Evolutionary conservation across 371 early-diverging fungal genomes (phyloP).

Genomic region (Saksenaea oblongispora): DNA sequence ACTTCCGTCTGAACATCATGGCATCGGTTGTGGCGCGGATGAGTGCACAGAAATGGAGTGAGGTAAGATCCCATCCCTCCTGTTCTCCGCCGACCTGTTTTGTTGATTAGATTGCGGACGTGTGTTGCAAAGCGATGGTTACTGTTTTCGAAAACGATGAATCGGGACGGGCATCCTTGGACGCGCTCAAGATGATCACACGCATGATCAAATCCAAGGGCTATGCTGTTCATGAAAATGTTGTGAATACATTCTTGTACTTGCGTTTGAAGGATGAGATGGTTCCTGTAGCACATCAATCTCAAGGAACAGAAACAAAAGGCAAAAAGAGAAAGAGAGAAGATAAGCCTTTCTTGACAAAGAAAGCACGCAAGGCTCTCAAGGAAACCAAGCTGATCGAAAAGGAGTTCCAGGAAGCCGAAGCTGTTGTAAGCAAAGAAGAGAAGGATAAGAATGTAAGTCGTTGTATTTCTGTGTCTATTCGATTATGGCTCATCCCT

Average conservation of each 20-base stretch:
- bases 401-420: slow-evolving; percentile 82
- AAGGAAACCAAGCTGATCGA: slow-evolving; percentile 77
- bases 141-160: slow-evolving; percentile 83
- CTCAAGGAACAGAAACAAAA: slow-evolving; percentile 44
- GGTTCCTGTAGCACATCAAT: slow-evolving; percentile 35
- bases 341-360: slow-evolving; percentile 72
- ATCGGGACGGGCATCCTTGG: slow-evolving; percentile 82
- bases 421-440: slow-evolving; percentile 75
- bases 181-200: slow-evolving; percentile 81
- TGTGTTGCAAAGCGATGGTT: slow-evolving; percentile 76
- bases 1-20: slow-evolving; percentile 88
- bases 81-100: background rate
- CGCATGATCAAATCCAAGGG: slow-evolving; percentile 82
- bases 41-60: slow-evolving; percentile 56
- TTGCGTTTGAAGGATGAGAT: slow-evolving; percentile 82
- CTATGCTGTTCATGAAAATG: slow-evolving; percentile 73
- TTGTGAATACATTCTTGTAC: slow-evolving; percentile 73
- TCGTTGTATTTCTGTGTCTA: background rate
- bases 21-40: slow-evolving; percentile 76
- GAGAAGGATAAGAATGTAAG: slow-evolving; percentile 70
- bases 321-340: slow-evolving; percentile 47
- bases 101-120: slow-evolving; percentile 52
- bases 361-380: slow-evolving; percentile 71
- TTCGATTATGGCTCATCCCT: background rate
- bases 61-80: slow-evolving; percentile 22